phyloP scores from a whole-genome alignment of 2,329 filamentous ascomycete species.

The Pseudogymnoascus sp. region DNA sequence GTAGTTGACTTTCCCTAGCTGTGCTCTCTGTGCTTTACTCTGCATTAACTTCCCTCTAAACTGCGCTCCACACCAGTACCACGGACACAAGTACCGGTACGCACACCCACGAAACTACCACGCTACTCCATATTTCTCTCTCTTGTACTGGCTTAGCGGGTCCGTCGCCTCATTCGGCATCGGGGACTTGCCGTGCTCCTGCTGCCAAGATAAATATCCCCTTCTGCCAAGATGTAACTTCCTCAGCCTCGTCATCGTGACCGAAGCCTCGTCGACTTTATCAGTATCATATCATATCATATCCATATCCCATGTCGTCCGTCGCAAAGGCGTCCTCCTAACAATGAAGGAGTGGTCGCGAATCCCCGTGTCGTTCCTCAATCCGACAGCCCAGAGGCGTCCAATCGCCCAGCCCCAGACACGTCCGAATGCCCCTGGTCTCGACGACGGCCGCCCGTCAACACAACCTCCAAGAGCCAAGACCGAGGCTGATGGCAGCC shows the following conservation, averaged over 20 bases:
- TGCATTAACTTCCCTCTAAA: background rate
- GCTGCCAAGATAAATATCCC: background rate
- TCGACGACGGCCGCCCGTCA: background rate
- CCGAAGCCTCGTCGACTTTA: background rate
- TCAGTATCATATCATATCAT: background rate
- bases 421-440: background rate
- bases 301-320: background rate
- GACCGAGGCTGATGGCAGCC: conserved; percentile 18
- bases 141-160: background rate
- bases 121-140: background rate
- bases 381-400: conserved; percentile 36
- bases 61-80: background rate
- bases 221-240: background rate
- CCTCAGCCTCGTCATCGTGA: background rate
- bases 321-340: background rate
- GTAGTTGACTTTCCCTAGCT: background rate
- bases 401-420: conserved; percentile 9
- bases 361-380: conserved; percentile 38
- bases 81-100: background rate
- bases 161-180: background rate
- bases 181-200: background rate
- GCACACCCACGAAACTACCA: too few species aligned
- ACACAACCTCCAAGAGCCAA: background rate
- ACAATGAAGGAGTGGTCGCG: background rate
- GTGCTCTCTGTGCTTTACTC: background rate